Evolutionary conservation across 2,329 filamentous ascomycete genomes (phyloP).

Genomic region (Cytospora leucostoma): DNA sequence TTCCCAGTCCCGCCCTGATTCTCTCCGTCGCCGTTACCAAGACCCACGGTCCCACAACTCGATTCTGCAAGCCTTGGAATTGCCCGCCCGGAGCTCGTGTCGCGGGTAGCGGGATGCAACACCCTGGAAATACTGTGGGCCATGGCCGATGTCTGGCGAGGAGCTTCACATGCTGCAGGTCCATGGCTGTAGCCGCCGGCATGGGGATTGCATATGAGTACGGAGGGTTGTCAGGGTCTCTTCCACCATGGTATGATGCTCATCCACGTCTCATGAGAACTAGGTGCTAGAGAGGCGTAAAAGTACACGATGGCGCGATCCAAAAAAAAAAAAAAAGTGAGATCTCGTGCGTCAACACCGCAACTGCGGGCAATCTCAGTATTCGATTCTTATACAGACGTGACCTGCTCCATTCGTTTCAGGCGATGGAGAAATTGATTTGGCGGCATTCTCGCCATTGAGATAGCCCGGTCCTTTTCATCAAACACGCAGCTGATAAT

Average conservation of each 20-base stretch:
- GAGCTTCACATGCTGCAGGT: slow-evolving; percentile 15
- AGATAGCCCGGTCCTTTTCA: background rate
- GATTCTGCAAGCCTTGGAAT: background rate
- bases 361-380: slow-evolving; percentile 20
- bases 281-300: slow-evolving; percentile 9
- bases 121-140: background rate
- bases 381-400: slow-evolving; percentile 11
- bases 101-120: slow-evolving; percentile 10
- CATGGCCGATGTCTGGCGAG: background rate
- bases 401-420: slow-evolving; percentile 11
- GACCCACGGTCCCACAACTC: slow-evolving; percentile 6
- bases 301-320: slow-evolving; percentile 18
- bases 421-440: background rate
- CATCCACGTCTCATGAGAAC: slow-evolving; percentile 19
- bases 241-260: slow-evolving; percentile 25
- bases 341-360: slow-evolving; percentile 1
- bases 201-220: background rate
- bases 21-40: slow-evolving; percentile 9
- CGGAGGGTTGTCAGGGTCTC: slow-evolving; percentile 8
- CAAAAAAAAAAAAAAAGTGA: background rate
- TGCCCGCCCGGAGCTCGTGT: slow-evolving; percentile 2
- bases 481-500: background rate
- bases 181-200: slow-evolving; percentile 1
- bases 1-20: slow-evolving; percentile 15
- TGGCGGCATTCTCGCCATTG: background rate